phyloP scores from a whole-genome alignment of 176 grass and related monocot genomes.

The Guadua angustifolia region DNA sequence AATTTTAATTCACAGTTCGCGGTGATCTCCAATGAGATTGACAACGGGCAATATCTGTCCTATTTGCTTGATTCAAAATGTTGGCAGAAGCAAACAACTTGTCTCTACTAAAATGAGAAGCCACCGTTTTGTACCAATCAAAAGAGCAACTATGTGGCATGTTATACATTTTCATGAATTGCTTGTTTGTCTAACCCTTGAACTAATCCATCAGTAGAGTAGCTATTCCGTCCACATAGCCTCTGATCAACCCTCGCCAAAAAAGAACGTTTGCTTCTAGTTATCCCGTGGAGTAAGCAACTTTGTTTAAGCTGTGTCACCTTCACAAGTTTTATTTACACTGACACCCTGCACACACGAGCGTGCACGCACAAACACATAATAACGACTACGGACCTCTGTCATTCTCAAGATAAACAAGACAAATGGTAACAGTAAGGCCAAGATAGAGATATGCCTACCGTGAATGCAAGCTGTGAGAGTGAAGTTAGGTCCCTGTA shows the following conservation, averaged over 20 bases:
- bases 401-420: not conserved
- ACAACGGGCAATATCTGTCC: not conserved
- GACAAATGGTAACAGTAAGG: not conserved
- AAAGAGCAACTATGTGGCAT: not conserved
- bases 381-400: not conserved
- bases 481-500: conserved; percentile 93
- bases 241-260: not conserved
- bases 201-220: not conserved
- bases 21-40: not conserved
- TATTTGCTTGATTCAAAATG: not conserved
- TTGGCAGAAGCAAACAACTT: not conserved
- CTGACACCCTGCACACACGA: not conserved
- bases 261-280: not conserved
- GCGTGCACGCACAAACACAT: not conserved
- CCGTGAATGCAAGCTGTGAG: conserved; percentile 85
- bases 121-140: not conserved
- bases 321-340: not conserved
- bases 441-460: conserved; percentile 33
- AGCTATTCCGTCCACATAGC: not conserved
- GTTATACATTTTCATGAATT: not conserved
- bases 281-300: not conserved
- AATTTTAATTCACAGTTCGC: not conserved
- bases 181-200: not conserved
- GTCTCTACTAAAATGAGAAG: not conserved
- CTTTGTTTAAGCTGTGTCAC: not conserved